These are phyloP conservation scores for Colletotrichum tabaci DNA, from an alignment of 2,329 filamentous ascomycete species.

Conservation along the genomic window DNA sequence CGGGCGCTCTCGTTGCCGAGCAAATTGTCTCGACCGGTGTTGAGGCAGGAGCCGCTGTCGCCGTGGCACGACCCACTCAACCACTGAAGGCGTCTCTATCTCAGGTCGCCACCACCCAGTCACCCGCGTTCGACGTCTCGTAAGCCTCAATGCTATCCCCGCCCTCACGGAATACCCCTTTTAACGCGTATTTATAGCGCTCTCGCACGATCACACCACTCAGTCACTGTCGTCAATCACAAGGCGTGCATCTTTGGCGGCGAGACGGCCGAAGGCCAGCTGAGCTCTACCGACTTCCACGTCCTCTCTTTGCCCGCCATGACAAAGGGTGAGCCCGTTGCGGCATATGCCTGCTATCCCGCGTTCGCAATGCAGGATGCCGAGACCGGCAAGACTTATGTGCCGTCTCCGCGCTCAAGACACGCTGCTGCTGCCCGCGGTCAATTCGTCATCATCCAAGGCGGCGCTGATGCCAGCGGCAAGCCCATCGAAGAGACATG, in stretches of 20 bases:
- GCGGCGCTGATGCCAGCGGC: conserved; percentile 52
- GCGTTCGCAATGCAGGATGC: conserved; percentile 48
- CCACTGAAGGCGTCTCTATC: conserved; percentile 66
- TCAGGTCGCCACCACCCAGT: conserved; percentile 57
- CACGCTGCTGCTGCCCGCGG: conserved; percentile 56
- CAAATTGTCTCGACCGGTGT: conserved; percentile 57
- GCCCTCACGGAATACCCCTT: too few relatives aligned
- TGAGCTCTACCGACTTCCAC: conserved; percentile 67
- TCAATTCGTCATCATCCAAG: conserved; percentile 53
- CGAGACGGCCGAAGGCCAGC: conserved; percentile 52
- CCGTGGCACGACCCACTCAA: conserved; percentile 66
- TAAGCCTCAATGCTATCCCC: conserved; percentile 40
- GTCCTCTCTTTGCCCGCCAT: conserved; percentile 64
- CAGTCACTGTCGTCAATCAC: conserved; percentile 66
- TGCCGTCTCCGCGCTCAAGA: conserved; percentile 50
- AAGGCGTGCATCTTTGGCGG: conserved; percentile 72
- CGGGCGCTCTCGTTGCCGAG: conserved; percentile 56
- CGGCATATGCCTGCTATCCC: conserved; percentile 51
- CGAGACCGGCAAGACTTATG: conserved; percentile 48
- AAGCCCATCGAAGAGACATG: conserved; percentile 50
- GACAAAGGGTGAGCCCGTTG: conserved; percentile 48
- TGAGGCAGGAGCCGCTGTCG: conserved; percentile 58
- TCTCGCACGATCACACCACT: conserved; percentile 65
- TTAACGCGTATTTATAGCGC: conserved; percentile 44
- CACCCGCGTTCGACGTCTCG: conserved; percentile 48